Conservation (phyloP, 2,329 filamentous ascomycete genomes). For the Pestalotiopsis sp. region DNA sequence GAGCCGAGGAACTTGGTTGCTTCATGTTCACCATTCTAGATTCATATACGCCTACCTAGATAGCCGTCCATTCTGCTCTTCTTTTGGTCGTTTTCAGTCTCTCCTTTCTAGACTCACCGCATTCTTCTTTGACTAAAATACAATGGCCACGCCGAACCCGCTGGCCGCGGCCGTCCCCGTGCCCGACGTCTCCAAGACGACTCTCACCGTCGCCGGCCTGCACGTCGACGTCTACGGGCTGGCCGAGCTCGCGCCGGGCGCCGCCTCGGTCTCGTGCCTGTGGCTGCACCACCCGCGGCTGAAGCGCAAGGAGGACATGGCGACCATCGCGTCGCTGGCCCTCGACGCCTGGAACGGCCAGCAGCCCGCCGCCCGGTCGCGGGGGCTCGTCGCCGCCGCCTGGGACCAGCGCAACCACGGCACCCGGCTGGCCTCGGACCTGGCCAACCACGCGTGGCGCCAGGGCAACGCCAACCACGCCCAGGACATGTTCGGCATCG, state of each 20-base stretch:
- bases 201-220: conserved; percentile 76
- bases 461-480: conserved; percentile 80
- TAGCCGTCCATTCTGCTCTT: not conserved
- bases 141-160: conserved; percentile 12
- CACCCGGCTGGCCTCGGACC: conserved; percentile 64
- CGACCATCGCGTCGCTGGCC: conserved; percentile 68
- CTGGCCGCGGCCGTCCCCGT: not conserved
- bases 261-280: conserved; percentile 70
- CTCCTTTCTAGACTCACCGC: not conserved
- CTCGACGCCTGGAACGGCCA: conserved; percentile 58
- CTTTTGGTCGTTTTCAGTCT: not conserved
- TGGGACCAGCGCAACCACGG: conserved; percentile 97
- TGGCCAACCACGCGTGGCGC: conserved; percentile 79
- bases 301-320: conserved; percentile 73
- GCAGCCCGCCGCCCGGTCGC: conserved; percentile 27
- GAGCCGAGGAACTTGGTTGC: not conserved
- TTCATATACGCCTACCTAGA: not conserved
- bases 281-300: conserved; percentile 89
- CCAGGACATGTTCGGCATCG: conserved; percentile 86
- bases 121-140: not conserved
- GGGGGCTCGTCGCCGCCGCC: conserved; percentile 76
- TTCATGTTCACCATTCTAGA: too few relatives aligned
- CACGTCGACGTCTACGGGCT: conserved; percentile 81
- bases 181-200: conserved; percentile 61
- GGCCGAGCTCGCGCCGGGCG: conserved; percentile 62